Evolutionary conservation across 331 rosid genomes (phyloP).

Genomic region (Quercus tomentella): DNA sequence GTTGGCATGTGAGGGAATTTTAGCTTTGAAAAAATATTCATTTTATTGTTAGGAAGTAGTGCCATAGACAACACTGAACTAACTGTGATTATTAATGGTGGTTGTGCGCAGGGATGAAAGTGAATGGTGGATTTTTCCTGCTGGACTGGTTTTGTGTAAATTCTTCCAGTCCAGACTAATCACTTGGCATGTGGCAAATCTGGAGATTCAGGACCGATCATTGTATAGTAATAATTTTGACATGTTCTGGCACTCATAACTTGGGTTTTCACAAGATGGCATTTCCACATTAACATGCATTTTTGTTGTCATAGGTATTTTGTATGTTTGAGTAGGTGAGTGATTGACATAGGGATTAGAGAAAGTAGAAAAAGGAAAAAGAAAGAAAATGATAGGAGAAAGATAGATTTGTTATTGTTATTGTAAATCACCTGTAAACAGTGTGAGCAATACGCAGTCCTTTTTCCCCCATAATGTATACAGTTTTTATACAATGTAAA

Average conservation of each 20-base stretch:
- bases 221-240: slow-evolving; percentile 85
- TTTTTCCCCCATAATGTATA: not conserved
- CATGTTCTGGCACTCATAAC: slow-evolving; percentile 90
- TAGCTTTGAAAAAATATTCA: not conserved
- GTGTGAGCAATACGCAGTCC: not conserved
- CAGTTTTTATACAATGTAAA: not conserved
- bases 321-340: slow-evolving; percentile 44
- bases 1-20: slow-evolving; percentile 67
- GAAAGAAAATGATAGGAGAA: slow-evolving; percentile 27
- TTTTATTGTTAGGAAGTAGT: not conserved
- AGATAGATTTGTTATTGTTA: slow-evolving; percentile 5
- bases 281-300: slow-evolving; percentile 42
- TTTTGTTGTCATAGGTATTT: slow-evolving; percentile 21
- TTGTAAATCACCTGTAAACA: slow-evolving; percentile 15
- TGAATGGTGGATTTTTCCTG: slow-evolving; percentile 98
- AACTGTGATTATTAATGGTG: not conserved
- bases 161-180: slow-evolving; percentile 79
- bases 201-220: slow-evolving; percentile 94
- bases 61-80: not conserved
- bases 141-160: slow-evolving; percentile 77
- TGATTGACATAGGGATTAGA: slow-evolving; percentile 56
- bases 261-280: slow-evolving; percentile 18
- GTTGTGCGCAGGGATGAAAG: slow-evolving; percentile 80
- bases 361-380: slow-evolving; percentile 34
- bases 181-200: slow-evolving; percentile 92